Evolutionary conservation across 495 filamentous ascomycete genomes (phyloP).

Genomic region (Daldinia grandis): DNA sequence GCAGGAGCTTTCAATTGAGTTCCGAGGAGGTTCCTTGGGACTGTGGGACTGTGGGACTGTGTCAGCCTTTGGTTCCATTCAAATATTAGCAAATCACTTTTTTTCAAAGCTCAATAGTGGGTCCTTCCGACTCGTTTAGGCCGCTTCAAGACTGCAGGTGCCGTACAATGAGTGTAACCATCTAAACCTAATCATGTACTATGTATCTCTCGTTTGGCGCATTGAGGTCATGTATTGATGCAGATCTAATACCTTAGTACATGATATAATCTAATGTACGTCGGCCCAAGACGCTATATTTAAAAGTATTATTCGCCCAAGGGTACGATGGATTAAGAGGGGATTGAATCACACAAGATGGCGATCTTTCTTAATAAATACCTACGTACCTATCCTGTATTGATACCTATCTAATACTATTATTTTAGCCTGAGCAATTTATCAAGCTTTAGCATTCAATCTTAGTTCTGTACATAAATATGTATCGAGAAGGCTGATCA

Average conservation of each 20-base stretch:
- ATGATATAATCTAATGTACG: background rate
- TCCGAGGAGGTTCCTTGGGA: slow-evolving; percentile 10
- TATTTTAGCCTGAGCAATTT: background rate
- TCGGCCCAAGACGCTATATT: background rate
- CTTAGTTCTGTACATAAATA: background rate
- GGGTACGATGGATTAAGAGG: background rate
- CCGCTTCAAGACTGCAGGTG: slow-evolving; percentile 23
- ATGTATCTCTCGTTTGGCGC: background rate
- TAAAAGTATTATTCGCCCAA: background rate
- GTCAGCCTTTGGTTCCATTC: background rate
- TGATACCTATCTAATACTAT: background rate
- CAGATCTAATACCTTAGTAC: background rate
- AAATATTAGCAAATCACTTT: slow-evolving; percentile 17
- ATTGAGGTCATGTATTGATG: background rate
- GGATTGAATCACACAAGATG: background rate
- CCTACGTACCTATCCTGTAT: background rate
- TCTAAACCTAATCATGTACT: background rate
- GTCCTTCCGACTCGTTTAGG: slow-evolving; percentile 19
- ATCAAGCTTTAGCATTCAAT: background rate
- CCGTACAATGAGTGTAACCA: slow-evolving; percentile 19
- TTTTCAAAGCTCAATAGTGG: slow-evolving; percentile 18
- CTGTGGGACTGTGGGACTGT: background rate
- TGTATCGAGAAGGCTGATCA: slow-evolving; percentile 12
- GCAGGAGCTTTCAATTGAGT: slow-evolving; percentile 25
- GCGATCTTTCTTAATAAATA: background rate